Conservation (phyloP, 2,329 filamentous ascomycete species). For the Colletotrichum phormii region DNA sequence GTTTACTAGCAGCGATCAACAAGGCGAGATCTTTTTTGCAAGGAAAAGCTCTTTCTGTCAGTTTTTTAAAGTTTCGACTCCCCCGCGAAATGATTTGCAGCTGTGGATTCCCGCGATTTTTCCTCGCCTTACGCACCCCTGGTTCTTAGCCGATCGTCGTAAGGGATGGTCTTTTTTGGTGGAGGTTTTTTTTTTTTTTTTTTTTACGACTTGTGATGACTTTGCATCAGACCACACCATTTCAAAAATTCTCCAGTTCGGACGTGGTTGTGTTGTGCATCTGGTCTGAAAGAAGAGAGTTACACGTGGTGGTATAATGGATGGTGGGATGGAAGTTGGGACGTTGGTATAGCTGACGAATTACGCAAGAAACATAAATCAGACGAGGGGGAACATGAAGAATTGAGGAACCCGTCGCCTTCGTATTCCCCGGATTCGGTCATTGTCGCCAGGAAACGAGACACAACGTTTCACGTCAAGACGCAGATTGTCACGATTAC, state of each 20-base stretch:
- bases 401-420: neutral
- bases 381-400: neutral
- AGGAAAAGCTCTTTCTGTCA: neutral
- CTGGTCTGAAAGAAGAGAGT: neutral
- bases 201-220: neutral
- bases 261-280: neutral
- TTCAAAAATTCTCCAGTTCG: neutral
- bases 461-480: constrained; percentile 19
- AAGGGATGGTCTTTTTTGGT: neutral
- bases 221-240: neutral
- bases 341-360: constrained; percentile 3
- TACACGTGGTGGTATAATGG: neutral
- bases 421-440: too few species aligned
- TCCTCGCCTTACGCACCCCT: neutral
- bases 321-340: constrained; percentile 20
- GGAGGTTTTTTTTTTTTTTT: too few species aligned
- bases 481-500: constrained; percentile 1
- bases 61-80: neutral
- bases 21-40: neutral
- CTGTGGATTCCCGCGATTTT: neutral
- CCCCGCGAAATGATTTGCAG: neutral
- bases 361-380: neutral
- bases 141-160: constrained; percentile 16
- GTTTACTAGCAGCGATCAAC: neutral
- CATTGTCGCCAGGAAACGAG: neutral